These are phyloP conservation scores for Claviceps arundinis DNA, from an alignment of 2,329 filamentous ascomycete genomes.

Conservation along the genomic window DNA sequence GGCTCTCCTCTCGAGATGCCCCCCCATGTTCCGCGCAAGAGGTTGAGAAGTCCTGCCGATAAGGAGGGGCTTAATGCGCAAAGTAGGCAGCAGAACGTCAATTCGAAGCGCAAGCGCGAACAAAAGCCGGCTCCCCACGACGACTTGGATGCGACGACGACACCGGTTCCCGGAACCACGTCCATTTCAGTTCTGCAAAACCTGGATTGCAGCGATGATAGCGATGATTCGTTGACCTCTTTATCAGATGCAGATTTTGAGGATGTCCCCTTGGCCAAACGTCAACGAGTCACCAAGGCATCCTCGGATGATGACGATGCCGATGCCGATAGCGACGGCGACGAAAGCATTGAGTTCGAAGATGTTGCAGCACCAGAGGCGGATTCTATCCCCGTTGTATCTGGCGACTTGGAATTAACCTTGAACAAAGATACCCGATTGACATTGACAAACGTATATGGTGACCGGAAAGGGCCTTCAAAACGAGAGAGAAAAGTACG, in stretches of 20 bases:
- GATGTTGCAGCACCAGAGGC: constrained; percentile 53
- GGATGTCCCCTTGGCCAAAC: constrained; percentile 27
- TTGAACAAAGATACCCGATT: constrained; percentile 45
- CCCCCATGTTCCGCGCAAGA: constrained; percentile 54
- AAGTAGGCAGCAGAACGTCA: constrained; percentile 11
- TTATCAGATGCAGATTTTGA: constrained; percentile 45
- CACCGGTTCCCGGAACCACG: constrained; percentile 29
- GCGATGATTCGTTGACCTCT: constrained; percentile 36
- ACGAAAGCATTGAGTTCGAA: constrained; percentile 40
- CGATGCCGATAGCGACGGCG: constrained; percentile 8
- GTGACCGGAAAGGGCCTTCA: constrained; percentile 67
- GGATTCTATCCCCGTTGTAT: constrained; percentile 32
- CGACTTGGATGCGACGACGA: constrained; percentile 39
- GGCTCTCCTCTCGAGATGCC: constrained; percentile 37
- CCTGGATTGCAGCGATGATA: constrained; percentile 31
- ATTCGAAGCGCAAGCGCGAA: constrained; percentile 6
- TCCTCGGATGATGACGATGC: constrained; percentile 13
- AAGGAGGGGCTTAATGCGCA: constrained; percentile 9
- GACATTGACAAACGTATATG: constrained; percentile 46
- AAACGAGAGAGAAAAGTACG: constrained; percentile 74
- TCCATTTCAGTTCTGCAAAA: constrained; percentile 28
- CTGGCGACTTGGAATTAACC: constrained; percentile 63
- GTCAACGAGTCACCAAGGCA: constrained; percentile 20
- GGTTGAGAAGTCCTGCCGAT: constrained; percentile 35
- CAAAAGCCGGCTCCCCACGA: constrained; percentile 49